Evolutionary conservation across 2,329 filamentous ascomycete species (phyloP).

Genomic region (Talaromyces sp.): DNA sequence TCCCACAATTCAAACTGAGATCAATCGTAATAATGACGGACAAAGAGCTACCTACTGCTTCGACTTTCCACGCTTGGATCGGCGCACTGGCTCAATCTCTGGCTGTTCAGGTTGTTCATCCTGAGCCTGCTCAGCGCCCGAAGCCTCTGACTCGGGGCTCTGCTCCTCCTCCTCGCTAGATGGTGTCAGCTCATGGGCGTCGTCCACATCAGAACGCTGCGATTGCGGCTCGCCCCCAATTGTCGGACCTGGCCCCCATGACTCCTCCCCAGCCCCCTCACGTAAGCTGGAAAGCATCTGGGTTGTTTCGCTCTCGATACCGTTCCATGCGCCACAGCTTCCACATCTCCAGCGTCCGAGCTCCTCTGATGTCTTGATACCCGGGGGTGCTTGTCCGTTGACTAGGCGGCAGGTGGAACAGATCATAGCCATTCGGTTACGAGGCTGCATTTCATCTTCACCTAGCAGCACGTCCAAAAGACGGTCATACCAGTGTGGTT

Average conservation of each 20-base stretch:
- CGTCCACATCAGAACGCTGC: constrained; percentile 20
- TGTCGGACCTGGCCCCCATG: constrained; percentile 28
- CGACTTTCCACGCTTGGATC: constrained; percentile 30
- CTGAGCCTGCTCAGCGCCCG: constrained; percentile 23
- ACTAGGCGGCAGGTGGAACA: constrained; percentile 82
- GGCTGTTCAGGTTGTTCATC: constrained; percentile 19
- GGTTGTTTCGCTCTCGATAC: constrained; percentile 74
- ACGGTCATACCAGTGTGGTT: constrained; percentile 87
- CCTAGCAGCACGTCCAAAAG: constrained; percentile 89
- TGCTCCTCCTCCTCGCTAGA: constrained; percentile 31
- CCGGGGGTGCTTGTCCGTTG: constrained; percentile 93
- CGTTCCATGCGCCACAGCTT: constrained; percentile 80
- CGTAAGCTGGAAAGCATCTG: constrained; percentile 70
- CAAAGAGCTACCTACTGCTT: constrained; percentile 22
- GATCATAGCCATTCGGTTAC: constrained; percentile 87
- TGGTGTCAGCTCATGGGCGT: constrained; percentile 27
- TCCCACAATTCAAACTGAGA: neutral
- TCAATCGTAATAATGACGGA: neutral
- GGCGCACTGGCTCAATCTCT: constrained; percentile 19
- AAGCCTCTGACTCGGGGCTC: constrained; percentile 14
- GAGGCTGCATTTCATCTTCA: constrained; percentile 89
- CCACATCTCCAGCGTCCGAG: constrained; percentile 87
- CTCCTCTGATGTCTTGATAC: constrained; percentile 74
- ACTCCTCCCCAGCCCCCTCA: constrained; percentile 20
- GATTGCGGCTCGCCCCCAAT: constrained; percentile 19